Base-by-base conservation (phyloP, 1,284 basidiomycete genomes). In the Somion occarium region DNA sequence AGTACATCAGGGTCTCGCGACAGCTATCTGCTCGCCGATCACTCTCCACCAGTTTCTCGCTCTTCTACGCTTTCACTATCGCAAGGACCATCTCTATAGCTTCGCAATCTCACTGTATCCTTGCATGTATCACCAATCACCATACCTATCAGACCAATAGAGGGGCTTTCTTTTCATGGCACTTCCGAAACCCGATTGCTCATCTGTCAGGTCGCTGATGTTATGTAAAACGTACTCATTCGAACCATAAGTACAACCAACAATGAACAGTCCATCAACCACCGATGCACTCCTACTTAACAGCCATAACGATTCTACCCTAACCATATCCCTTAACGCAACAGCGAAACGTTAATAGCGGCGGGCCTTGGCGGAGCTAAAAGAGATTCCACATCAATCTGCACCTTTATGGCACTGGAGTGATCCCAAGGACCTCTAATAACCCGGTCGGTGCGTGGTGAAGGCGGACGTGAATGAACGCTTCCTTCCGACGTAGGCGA, bases 391-490 rank as follows among this genome's bases (percentile, higher is more conserved):
- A 65, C 55, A 47, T 67, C 62, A 49, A 67, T 56, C 50, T 59
- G 57, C 39, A 66, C 56, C 22, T 48, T 55, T 43, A 64, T 62
- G 51, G 57, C 47, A 23, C 59, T 55, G 41, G 63, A 61, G 49
- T 66, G 61, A 53, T 65, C 63, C 65, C 65, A 67, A n/a, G 65
- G 65, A 3, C 61, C 65, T 22, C 61, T 46, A 27, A 59, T 39
- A 23, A 24, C 25, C 39, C 22, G 46, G 30, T 7, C 30, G 30
- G 15, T 41, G 24, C 49, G 42, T 12, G 49, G 27, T 2, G 54
- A 48, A 2, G 52, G 46, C 15, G 57, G 50, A 18, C 51, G 20
- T 37, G 48, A 18, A n/a, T 38, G 24, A n/a, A 15, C 3, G 23
- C 20, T 43, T 3, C 42, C 19, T 4, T 43, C 53, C 2, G 61